These are phyloP conservation scores for Aureobasidium musti DNA, from an alignment of 2,329 filamentous ascomycete species.

Conservation along the genomic window DNA sequence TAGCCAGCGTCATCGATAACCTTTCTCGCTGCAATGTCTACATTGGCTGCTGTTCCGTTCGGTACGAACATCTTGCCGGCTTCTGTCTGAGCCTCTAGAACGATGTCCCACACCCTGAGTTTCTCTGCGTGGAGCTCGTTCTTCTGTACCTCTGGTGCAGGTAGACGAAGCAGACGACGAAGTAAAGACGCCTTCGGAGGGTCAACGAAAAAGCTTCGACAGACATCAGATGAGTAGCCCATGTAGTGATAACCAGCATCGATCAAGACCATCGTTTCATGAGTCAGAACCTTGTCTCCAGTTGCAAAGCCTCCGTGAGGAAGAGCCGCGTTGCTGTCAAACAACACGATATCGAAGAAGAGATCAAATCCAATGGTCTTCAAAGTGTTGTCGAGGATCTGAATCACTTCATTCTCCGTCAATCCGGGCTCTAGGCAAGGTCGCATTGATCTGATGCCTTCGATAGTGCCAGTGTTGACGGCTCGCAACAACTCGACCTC, in stretches of 20 bases:
- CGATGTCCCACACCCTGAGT: constrained; percentile 60
- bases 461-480: constrained; percentile 65
- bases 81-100: constrained; percentile 62
- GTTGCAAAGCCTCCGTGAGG: constrained; percentile 58
- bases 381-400: constrained; percentile 59
- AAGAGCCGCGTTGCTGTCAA: constrained; percentile 58
- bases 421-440: constrained; percentile 57
- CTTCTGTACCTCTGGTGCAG: constrained; percentile 27
- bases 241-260: constrained; percentile 62
- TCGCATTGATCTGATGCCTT: constrained; percentile 61
- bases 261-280: constrained; percentile 62
- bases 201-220: constrained; percentile 59
- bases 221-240: constrained; percentile 66
- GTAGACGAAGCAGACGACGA: not conserved
- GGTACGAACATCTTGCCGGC: constrained; percentile 55
- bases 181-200: not conserved
- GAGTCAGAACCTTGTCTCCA: constrained; percentile 53
- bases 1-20: constrained; percentile 63
- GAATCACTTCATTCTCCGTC: constrained; percentile 60
- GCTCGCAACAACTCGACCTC: constrained; percentile 61
- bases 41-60: constrained; percentile 58
- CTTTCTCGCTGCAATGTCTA: constrained; percentile 61
- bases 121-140: constrained; percentile 49
- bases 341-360: constrained; percentile 66
- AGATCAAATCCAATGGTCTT: constrained; percentile 57